Percentiles rank a stretch among this genome's conserved stretches.
Evolutionary conservation across 129 eudicot species (phyloP).

Genomic region (Lonicera japonica): DNA sequence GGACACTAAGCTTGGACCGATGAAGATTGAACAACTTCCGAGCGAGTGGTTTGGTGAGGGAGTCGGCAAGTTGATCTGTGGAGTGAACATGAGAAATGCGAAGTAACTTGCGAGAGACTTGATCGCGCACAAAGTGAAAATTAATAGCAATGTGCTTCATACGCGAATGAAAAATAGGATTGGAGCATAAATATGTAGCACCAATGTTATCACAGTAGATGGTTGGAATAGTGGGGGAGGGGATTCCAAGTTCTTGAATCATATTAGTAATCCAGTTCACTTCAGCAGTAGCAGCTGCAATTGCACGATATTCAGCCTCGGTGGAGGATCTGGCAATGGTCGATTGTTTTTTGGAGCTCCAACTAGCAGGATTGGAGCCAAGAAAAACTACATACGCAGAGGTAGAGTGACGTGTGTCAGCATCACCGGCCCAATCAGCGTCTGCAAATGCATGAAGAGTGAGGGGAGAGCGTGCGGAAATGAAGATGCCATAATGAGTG

Average conservation of each 20-base stretch:
- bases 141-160: no score
- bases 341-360: background rate
- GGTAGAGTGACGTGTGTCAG: background rate
- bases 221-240: background rate
- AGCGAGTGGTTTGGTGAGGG: no score
- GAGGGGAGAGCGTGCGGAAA: background rate
- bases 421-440: slow-evolving; percentile 11
- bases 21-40: no score
- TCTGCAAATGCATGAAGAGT: background rate
- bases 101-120: no score
- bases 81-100: no score
- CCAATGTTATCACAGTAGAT: background rate
- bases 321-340: background rate
- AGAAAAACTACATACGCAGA: background rate
- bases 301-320: background rate
- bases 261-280: background rate
- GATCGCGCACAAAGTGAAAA: no score
- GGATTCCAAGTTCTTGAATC: background rate
- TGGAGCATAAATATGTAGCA: no score
- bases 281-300: background rate
- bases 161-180: no score
- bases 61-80: no score
- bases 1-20: no score
- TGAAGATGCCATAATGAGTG: background rate
- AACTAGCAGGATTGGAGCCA: background rate